Percentiles rank a stretch among this genome's conserved stretches.
Evolutionary conservation across 805 yeast species (phyloP).

Genomic region (Lipomyces orientalis): DNA sequence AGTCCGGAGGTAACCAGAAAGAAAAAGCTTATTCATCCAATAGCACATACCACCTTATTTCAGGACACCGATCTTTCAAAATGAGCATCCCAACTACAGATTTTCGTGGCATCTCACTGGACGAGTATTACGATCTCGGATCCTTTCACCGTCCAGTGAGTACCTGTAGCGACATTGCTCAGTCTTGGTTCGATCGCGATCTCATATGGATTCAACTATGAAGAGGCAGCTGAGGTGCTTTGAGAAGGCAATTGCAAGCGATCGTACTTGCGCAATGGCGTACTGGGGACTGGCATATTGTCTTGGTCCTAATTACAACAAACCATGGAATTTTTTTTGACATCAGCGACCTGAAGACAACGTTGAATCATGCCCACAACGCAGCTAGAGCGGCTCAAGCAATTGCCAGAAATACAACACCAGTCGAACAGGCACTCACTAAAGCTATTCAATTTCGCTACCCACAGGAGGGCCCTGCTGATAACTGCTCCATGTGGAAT

Average conservation of each 20-base stretch:
- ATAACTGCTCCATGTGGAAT: not conserved
- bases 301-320: not conserved
- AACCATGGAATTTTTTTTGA: not conserved
- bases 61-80: not conserved
- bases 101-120: not conserved
- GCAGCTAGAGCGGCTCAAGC: not conserved
- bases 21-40: too few relatives aligned
- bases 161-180: not conserved
- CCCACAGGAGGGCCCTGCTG: not conserved
- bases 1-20: too few relatives aligned
- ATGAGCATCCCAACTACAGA: not conserved
- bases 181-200: slow-evolving; percentile 2
- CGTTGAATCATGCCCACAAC: not conserved
- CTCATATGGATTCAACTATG: not conserved
- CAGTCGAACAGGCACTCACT: not conserved
- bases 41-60: not conserved
- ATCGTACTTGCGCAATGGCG: not conserved
- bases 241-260: not conserved
- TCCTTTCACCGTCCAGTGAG: not conserved
- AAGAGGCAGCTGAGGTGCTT: not conserved
- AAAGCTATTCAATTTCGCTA: not conserved
- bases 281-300: not conserved
- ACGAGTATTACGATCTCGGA: slow-evolving; percentile 1
- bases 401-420: not conserved
- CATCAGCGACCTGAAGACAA: not conserved